These are phyloP conservation scores for Mayamaea pseudoterrestris DNA, from an alignment of 108 stramenopile species.

Conservation along the genomic window DNA sequence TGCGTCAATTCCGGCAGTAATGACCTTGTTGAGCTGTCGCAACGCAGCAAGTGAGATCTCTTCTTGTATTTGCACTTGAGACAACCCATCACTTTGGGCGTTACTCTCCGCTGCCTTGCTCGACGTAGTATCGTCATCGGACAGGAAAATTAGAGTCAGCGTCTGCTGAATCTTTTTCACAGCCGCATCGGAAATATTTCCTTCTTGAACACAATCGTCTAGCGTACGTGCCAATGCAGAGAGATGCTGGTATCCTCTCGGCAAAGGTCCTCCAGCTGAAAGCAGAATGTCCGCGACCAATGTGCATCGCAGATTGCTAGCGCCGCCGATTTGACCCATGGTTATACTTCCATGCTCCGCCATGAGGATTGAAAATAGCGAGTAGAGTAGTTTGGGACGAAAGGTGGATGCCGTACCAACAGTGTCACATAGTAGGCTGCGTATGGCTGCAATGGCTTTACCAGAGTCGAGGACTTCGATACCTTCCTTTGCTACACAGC, in stretches of 20 bases:
- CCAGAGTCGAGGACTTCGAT: constrained; percentile 9
- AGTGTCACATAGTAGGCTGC: constrained; percentile 22
- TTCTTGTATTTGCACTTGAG: constrained; percentile 5
- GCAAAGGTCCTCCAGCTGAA: constrained; percentile 52
- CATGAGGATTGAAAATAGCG: constrained; percentile 66
- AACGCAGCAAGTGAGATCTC: constrained; percentile 26
- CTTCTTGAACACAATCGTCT: constrained; percentile 57
- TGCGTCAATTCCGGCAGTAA: constrained; percentile 45
- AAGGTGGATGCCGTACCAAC: constrained; percentile 34
- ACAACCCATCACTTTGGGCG: constrained; percentile 8
- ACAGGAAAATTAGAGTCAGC: constrained; percentile 42
- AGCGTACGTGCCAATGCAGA: constrained; percentile 48
- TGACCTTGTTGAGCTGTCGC: constrained; percentile 54
- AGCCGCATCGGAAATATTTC: constrained; percentile 44
- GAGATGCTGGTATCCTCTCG: constrained; percentile 53
- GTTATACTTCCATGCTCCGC: constrained; percentile 41
- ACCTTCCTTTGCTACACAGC: constrained; percentile 13
- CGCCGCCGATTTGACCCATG: constrained; percentile 29
- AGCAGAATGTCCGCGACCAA: constrained; percentile 68
- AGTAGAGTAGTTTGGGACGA: constrained; percentile 63
- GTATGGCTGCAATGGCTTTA: constrained; percentile 28
- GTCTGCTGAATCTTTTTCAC: constrained; percentile 52
- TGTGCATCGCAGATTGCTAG: constrained; percentile 56
- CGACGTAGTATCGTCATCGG: constrained; percentile 17
- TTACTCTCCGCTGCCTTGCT: constrained; percentile 10